Conservation (phyloP, 306 rosid genomes). For the Cicer judaicum region DNA sequence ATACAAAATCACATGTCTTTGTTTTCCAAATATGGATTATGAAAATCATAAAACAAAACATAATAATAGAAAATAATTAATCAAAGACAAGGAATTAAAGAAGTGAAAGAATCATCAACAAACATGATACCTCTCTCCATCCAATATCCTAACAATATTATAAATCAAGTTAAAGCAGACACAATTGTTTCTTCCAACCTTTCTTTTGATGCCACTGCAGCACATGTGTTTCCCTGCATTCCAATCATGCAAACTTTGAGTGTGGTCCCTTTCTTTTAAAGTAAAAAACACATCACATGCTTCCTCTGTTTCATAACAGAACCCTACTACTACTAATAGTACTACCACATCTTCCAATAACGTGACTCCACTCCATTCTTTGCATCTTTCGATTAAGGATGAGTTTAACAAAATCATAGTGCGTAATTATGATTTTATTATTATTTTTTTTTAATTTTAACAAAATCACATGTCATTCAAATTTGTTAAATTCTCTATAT, state of each 20-base stretch:
- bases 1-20: too few relatives aligned
- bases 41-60: too few relatives aligned
- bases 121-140: neutral
- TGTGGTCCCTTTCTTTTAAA: constrained; percentile 77
- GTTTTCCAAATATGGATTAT: too few relatives aligned
- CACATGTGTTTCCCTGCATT: constrained; percentile 79
- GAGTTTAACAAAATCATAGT: too few relatives aligned
- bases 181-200: constrained; percentile 43
- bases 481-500: too few relatives aligned
- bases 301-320: constrained; percentile 49
- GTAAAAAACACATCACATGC: constrained; percentile 75
- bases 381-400: too few relatives aligned
- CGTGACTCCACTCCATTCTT: constrained; percentile 15
- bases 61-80: too few relatives aligned
- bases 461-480: too few relatives aligned
- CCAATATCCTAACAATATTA: neutral
- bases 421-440: too few relatives aligned
- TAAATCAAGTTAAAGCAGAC: constrained; percentile 59
- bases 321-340: constrained; percentile 44
- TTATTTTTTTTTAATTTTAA: too few relatives aligned
- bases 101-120: constrained; percentile 46
- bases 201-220: constrained; percentile 52
- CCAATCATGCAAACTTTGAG: constrained; percentile 76
- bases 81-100: too few relatives aligned
- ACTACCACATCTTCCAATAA: constrained; percentile 47